Base-by-base conservation (phyloP, 2,329 filamentous ascomycete genomes). In the Phymatotrichopsis omnivora region DNA sequence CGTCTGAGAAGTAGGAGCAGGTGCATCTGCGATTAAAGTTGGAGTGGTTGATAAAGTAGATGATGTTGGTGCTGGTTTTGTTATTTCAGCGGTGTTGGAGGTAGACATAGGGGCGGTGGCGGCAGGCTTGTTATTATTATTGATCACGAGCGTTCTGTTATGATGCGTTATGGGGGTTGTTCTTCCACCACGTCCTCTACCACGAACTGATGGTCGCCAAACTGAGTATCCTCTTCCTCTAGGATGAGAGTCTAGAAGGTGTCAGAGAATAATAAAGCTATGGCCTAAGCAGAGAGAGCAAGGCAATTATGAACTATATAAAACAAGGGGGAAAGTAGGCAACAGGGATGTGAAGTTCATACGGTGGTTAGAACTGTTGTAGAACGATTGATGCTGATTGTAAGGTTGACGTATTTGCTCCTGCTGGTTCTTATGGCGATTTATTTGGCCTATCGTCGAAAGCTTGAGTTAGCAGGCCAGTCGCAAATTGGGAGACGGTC, bases 391-490 rank as follows among this genome's bases (percentile, higher is more conserved):
- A 22, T 35, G 33, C 17, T 55, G 51, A 43, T 47, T 39, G 43
- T 42, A 23, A 42, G 49, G 36, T 22, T 52, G 56, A 11, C 55
- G 36, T 29, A 54, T 32, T 34, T 46, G 52, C 29, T 54, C 48
- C 54, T 74, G 71, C 52, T 79, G 73, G 53, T 74, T 82, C 63
- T 83, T 86, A 66, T 83, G 79, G 41, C 78, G 76, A 61, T 86
- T 86, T 61, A 91, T 89, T 64, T 83, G 80, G 56, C 81, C 82
- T 85, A 54, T 7, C 27, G 19, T 14, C 14, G 14, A 23, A 28
- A 28, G 48, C 47, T 35, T 28, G 29, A 34, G 22, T 45, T 22
- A 40, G 38, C 20, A 30, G 24, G 36, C 14, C 42, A 42, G 25
- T 22, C 25, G 42, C 29, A 31, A 47, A 43, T 34, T n/a, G n/a